Evolutionary conservation across 2,329 filamentous ascomycete genomes (phyloP).

Genomic region (Aureobasidium pullulans): DNA sequence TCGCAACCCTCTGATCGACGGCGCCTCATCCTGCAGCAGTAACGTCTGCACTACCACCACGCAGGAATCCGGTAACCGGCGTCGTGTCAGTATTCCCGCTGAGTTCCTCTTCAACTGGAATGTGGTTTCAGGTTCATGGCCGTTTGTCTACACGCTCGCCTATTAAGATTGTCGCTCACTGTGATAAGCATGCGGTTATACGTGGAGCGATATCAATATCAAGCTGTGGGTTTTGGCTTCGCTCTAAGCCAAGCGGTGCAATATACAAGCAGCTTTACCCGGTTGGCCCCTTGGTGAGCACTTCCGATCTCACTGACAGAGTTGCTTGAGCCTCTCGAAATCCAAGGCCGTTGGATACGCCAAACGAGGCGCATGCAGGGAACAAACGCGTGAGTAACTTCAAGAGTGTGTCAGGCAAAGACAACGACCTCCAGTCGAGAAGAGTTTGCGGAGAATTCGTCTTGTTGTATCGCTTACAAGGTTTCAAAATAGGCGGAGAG

Average conservation of each 20-base stretch:
- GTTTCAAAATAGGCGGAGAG: conserved; percentile 4
- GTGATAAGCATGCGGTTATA: background rate
- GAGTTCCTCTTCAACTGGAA: background rate
- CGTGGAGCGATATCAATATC: background rate
- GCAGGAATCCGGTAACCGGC: conserved; percentile 11
- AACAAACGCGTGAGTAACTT: background rate
- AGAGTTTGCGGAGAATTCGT: background rate
- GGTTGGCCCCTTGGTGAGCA: background rate
- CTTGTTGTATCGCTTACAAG: conserved; percentile 8
- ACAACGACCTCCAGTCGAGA: background rate
- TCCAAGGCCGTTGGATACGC: background rate
- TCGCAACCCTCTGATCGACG: conserved; percentile 2
- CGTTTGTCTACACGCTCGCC: background rate
- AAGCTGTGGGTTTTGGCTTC: background rate
- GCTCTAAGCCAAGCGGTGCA: background rate
- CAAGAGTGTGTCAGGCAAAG: background rate
- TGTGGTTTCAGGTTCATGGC: conserved; percentile 10
- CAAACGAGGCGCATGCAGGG: conserved; percentile 8
- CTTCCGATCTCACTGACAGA: background rate
- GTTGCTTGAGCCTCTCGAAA: background rate
- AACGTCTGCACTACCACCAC: conserved; percentile 11
- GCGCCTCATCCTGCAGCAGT: conserved; percentile 1
- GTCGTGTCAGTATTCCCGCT: conserved; percentile 7
- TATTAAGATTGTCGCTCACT: background rate
- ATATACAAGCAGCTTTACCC: conserved; percentile 10